Evolutionary conservation across 202 grass and related monocot genomes (phyloP).

Genomic region (Eragrostis tef): DNA sequence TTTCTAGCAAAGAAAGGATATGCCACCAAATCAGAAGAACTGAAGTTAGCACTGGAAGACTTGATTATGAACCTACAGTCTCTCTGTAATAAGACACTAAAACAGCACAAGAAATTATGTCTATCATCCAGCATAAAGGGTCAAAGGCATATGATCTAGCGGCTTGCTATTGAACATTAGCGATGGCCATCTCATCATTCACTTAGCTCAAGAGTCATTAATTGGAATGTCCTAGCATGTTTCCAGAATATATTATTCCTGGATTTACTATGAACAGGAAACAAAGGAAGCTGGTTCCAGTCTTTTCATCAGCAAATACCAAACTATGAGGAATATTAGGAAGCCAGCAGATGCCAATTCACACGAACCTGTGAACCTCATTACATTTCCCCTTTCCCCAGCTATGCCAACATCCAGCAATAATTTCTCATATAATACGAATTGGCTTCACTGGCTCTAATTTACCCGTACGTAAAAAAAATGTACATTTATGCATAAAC

Average conservation of each 20-base stretch:
- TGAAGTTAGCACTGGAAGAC: not conserved
- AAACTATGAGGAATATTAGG: not conserved
- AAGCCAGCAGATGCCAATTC: not conserved
- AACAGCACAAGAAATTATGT: not conserved
- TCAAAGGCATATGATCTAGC: not conserved
- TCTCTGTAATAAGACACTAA: conserved; percentile 10
- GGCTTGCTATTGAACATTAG: not conserved
- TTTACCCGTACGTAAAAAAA: not conserved
- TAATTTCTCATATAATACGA: not conserved
- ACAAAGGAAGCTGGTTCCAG: not conserved
- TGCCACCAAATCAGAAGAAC: not conserved
- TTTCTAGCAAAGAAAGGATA: not conserved
- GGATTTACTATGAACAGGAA: not conserved
- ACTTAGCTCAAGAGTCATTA: not conserved
- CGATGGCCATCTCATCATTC: not conserved
- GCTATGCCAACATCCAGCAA: conserved; percentile 21
- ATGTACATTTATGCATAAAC: not conserved
- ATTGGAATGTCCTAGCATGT: not conserved
- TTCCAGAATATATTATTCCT: conserved; percentile 3
- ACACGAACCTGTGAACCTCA: not conserved
- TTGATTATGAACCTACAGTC: conserved; percentile 15
- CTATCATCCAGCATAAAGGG: not conserved
- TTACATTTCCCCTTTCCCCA: not conserved
- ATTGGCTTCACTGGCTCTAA: not conserved
- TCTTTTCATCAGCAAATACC: not conserved